phyloP scores from a whole-genome alignment of 805 yeast species.

The Saturnispora kantuleensis region DNA sequence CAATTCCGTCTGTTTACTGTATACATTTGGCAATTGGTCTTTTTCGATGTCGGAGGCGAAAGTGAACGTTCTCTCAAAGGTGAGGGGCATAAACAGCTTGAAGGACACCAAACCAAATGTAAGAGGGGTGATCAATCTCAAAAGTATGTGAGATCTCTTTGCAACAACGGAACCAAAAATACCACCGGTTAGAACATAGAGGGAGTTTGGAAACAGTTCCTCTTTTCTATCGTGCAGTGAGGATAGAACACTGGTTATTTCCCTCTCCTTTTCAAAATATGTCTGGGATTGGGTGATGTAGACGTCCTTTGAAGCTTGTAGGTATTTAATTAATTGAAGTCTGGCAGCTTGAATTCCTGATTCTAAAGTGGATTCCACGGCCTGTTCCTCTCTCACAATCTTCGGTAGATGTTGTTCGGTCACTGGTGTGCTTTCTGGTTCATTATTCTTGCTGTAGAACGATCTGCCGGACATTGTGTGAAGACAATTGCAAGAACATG shows the following conservation, averaged over 20 bases:
- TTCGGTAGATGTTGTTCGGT: conserved; percentile 21
- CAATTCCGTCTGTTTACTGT: conserved; percentile 47
- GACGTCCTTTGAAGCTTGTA: conserved; percentile 28
- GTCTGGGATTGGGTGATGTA: conserved; percentile 39
- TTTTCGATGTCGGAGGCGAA: conserved; percentile 55
- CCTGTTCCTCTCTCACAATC: conserved; percentile 7
- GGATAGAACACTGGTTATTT: conserved; percentile 52
- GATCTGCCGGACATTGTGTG: conserved; percentile 12
- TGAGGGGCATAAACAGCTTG: conserved; percentile 60
- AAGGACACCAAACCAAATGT: conserved; percentile 56
- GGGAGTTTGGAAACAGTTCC: conserved; percentile 58
- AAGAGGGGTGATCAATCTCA: conserved; percentile 49
- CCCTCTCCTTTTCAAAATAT: conserved; percentile 51
- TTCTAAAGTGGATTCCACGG: conserved; percentile 32
- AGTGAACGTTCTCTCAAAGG: conserved; percentile 50
- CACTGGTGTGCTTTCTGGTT: conserved; percentile 12
- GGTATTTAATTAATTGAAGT: conserved; percentile 28
- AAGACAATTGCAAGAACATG: too few relatives aligned
- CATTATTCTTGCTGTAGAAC: conserved; percentile 19
- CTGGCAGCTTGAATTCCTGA: conserved; percentile 39
- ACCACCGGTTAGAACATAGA: conserved; percentile 60
- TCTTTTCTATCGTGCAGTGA: conserved; percentile 56
- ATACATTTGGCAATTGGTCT: conserved; percentile 50
- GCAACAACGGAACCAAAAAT: conserved; percentile 66
- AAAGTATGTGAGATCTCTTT: conserved; percentile 50